Evolutionary conservation across 1,284 basidiomycete species (phyloP), one percentile per base, ranked within the genome.

Genomic region (Psilocybe mexicana): DNA sequence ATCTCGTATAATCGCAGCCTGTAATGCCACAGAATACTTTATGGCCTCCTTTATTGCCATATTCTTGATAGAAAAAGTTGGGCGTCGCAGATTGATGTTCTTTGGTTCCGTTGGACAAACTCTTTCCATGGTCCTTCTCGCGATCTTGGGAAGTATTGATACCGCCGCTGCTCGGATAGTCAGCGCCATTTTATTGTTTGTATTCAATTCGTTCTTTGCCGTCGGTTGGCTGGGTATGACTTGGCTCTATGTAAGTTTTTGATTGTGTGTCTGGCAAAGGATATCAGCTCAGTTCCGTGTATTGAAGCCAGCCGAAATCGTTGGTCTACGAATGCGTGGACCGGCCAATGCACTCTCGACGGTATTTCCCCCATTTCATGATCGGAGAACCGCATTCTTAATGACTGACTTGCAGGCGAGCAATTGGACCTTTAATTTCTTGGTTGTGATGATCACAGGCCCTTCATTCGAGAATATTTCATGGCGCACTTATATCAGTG

Each of bases 201-300:
- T 85, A 48, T 88, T 86, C 74, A 86, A 87, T 69, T 83, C 85
- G 44, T 83, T 85, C 73, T 88, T 87, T 66, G 83, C 84, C 0
- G 71, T 87, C 57, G 86, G 85, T 6, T 87, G 84, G 85, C 72
- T 87, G 30, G 84, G 86, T 25, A 87, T 89, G 83, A 85, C 87
- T 4, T 87, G 86, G 84, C 72, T 87, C 54, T 85, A 85, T 63
- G 82, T 85, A 60, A 66, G 81, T 74, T 12, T 24, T 33, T 12
- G 11, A 47, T 57, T 48, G 36, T 18, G 18, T 38, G 12, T 59
- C 43, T 8, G 30, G 26, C 35, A 25, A 45, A 47, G 12, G 28
- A 24, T 2, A 46, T 54, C 48, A 26, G 38, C 28, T 43, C 38
- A 26, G 51, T 18, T 25, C 30, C 8, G 5, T n/a, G 5, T 18